A percentile compares a stretch with the other conserved stretches of the same genome.
Conservation (phyloP, 805 yeast genomes). For the Wickerhamomyces ciferrii region DNA sequence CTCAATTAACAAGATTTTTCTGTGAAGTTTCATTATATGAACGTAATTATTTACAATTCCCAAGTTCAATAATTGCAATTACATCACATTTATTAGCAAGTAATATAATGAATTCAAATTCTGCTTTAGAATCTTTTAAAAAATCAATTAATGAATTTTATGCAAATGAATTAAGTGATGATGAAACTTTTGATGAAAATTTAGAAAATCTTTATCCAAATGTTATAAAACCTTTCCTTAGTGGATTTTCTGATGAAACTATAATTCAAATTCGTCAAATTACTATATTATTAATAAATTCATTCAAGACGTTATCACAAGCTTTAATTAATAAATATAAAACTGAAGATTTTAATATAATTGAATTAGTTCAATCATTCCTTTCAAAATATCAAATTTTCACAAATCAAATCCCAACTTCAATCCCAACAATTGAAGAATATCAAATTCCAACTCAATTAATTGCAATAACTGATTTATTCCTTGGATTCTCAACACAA, state of each 20-base stretch:
- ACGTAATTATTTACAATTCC: constrained; percentile 38
- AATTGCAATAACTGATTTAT: constrained; percentile 2
- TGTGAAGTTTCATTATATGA: constrained; percentile 51
- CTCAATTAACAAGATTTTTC: constrained; percentile 38
- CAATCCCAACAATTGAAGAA: constrained; percentile 9
- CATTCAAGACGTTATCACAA: constrained; percentile 15
- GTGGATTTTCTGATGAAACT: constrained; percentile 16
- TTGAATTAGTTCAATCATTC: constrained; percentile 24
- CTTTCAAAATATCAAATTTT: constrained; percentile 20
- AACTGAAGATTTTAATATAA: constrained; percentile 18
- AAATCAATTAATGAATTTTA: constrained; percentile 8
- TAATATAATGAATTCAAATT: constrained; percentile 33
- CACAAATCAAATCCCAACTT: constrained; percentile 1
- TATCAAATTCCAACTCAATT: constrained; percentile 2
- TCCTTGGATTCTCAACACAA: constrained; percentile 6
- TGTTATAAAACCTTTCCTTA: constrained; percentile 18
- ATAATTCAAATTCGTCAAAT: constrained; percentile 11
- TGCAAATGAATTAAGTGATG: constrained; percentile 11
- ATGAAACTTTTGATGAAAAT: constrained; percentile 20
- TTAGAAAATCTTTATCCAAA: constrained; percentile 19
- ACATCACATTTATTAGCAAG: constrained; percentile 48
- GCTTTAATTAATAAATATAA: constrained; percentile 19
- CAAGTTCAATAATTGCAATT: constrained; percentile 41
- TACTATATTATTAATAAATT: constrained; percentile 10
- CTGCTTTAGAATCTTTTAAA: constrained; percentile 17